phyloP scores from a whole-genome alignment of 2,329 filamentous ascomycete genomes.

The Ilyonectria destructans region DNA sequence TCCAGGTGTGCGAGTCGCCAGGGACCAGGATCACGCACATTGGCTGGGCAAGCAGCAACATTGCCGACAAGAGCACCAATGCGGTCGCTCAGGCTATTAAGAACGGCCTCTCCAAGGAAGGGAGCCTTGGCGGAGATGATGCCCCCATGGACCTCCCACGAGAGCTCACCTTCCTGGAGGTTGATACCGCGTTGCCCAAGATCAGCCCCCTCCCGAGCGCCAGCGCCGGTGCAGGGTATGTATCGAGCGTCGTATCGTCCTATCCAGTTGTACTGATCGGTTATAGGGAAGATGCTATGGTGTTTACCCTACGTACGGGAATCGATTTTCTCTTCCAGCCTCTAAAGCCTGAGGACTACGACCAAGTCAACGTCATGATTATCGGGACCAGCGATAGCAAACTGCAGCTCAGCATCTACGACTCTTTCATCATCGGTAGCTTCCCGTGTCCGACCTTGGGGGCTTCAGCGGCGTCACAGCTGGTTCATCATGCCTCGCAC shows the following conservation, averaged over 20 bases:
- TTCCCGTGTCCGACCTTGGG: conserved; percentile 67
- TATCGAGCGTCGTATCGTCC: not conserved
- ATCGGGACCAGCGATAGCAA: conserved; percentile 80
- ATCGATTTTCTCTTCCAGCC: conserved; percentile 80
- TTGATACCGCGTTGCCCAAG: conserved; percentile 83
- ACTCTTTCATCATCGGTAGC: conserved; percentile 85
- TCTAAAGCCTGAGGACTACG: conserved; percentile 75
- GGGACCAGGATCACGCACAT: conserved; percentile 66
- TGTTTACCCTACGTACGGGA: conserved; percentile 80
- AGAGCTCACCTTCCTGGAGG: conserved; percentile 82
- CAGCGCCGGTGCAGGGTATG: conserved; percentile 75
- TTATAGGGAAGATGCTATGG: conserved; percentile 67
- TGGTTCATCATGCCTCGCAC: conserved; percentile 79
- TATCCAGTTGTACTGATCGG: conserved; percentile 25
- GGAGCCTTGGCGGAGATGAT: conserved; percentile 27
- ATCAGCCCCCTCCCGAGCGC: conserved; percentile 78
- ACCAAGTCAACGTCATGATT: conserved; percentile 85
- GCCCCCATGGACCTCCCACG: conserved; percentile 73
- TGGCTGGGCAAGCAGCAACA: conserved; percentile 66
- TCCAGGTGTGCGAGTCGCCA: conserved; percentile 66
- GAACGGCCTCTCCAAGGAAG: conserved; percentile 35
- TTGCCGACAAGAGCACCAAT: conserved; percentile 51
- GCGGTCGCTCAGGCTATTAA: conserved; percentile 31
- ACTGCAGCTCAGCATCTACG: conserved; percentile 86
- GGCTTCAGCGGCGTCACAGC: conserved; percentile 49